Percentiles rank a stretch among this genome's conserved stretches.
phyloP scores from a whole-genome alignment of 2,329 filamentous ascomycete genomes.

The Ceratocystis smalleyi region DNA sequence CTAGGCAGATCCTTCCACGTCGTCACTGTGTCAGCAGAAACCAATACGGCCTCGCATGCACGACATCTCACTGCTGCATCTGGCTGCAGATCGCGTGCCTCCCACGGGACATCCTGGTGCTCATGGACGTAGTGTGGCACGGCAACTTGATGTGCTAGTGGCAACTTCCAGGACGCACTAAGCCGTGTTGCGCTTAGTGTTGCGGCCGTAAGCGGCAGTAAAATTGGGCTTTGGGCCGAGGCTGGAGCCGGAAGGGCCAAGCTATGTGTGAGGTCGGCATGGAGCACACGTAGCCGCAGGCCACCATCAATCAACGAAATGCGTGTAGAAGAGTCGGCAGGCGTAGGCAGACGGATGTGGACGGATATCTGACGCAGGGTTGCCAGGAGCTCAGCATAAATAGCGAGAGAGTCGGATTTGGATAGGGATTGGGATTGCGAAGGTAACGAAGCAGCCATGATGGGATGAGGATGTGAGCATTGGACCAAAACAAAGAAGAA shows the following conservation, averaged over 20 bases:
- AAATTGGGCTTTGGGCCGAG: conserved; percentile 26
- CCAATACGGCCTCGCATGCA: conserved; percentile 26
- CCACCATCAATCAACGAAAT: conserved; percentile 33
- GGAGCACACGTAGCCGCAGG: conserved; percentile 31
- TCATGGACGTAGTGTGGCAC: conserved; percentile 23
- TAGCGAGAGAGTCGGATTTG: conserved; percentile 17
- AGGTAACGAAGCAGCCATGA: background rate
- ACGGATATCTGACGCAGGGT: conserved; percentile 51
- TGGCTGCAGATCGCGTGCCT: conserved; percentile 32
- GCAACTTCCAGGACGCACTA: conserved; percentile 39
- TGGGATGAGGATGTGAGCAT: background rate
- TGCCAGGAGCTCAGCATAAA: conserved; percentile 50
- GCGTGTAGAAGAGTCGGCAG: conserved; percentile 29
- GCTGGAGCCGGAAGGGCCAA: conserved; percentile 32
- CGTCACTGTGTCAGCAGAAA: conserved; percentile 27
- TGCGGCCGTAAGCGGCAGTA: conserved; percentile 17
- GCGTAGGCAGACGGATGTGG: conserved; percentile 34
- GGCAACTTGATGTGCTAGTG: conserved; percentile 23
- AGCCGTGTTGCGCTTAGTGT: conserved; percentile 21
- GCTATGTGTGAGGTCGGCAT: conserved; percentile 26
- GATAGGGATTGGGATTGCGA: background rate
- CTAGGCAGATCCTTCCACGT: conserved; percentile 88
- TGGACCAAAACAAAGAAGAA: background rate
- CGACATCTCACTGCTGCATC: conserved; percentile 31
- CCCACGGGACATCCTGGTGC: conserved; percentile 38